Conservation (phyloP, 176 grass and related monocot genomes). For the Carex pumila region DNA sequence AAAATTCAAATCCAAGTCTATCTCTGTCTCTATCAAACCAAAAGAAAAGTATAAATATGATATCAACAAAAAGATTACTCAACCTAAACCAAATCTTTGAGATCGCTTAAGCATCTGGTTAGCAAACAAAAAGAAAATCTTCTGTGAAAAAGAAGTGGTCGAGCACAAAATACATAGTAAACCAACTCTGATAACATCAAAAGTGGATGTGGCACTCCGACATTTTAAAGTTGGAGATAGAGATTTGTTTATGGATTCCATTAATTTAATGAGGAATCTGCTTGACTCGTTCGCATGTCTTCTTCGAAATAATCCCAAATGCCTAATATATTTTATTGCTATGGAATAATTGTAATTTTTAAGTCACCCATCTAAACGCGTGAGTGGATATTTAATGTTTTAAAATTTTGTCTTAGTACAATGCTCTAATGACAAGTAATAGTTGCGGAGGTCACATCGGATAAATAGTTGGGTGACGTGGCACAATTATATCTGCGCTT, state of each 20-base stretch:
- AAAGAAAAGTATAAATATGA: neutral
- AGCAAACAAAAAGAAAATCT: neutral
- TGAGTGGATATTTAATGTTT: conserved; percentile 1
- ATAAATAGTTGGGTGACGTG: neutral
- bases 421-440: neutral
- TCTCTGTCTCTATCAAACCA: neutral
- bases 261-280: neutral
- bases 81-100: neutral
- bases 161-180: neutral
- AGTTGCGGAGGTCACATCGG: neutral
- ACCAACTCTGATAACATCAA: neutral
- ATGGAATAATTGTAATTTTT: neutral
- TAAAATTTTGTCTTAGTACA: neutral
- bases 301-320: neutral
- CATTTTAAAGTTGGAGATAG: neutral
- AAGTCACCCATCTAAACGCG: neutral
- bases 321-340: neutral
- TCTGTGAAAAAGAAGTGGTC: neutral
- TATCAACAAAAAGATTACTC: neutral
- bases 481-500: neutral
- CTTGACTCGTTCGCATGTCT: neutral
- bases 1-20: neutral
- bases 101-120: neutral
- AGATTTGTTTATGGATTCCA: neutral
- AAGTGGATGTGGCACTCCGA: neutral